Base-by-base conservation (phyloP, 2,329 filamentous ascomycete genomes). In the Colletotrichum orbiculare region DNA sequence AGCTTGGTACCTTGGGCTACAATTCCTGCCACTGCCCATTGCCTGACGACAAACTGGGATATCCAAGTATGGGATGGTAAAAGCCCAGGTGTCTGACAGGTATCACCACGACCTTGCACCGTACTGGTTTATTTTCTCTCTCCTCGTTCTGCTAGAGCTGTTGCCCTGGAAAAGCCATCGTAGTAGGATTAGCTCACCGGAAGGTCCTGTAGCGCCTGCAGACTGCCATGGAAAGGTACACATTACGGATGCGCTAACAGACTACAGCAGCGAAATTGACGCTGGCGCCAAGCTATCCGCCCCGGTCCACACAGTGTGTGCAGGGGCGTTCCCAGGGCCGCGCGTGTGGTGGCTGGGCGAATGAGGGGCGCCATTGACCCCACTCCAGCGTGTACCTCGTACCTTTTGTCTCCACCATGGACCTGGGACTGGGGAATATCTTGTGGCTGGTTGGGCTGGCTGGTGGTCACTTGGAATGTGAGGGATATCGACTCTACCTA, bases 301-400 rank as follows among this genome's bases (percentile, higher is more conserved):
- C 38, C 46, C 46, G 43, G 25, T 12, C 50, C 57, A 50, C 58
- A 62, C 58, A 52, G 58, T 65, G 58, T n/a, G 50, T 62, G 58
- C 58, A 64, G 62, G 62, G 62, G 45, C 50, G 2, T 50, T 41
- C 62, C 62, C 57, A 61, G 53, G 62, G 62, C 62, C 62, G 62
- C 62, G 62, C 58, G 62, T 65, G 62, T 65, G 58, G 58, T 65
- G 62, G 62, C 62, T 65, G 62, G 62, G 52, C 62, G 62, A 62
- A 65, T 65, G 62, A 65, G 52, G 62, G 58, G 52, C 47, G 39
- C 33, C 12, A 4, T 8, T 0, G 0, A n/a, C 39, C 42, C 58
- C 62, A 65, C 58, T 2, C 1, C 25, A 25, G 25, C 25, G 25
- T 25, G 25, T 25, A 25, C 25, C 25, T 25, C 25, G 25, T 5